Evolutionary conservation across 2,329 filamentous ascomycete genomes (phyloP), one percentile per base, ranked within the genome.

Genomic region (Colletotrichum limetticola): DNA sequence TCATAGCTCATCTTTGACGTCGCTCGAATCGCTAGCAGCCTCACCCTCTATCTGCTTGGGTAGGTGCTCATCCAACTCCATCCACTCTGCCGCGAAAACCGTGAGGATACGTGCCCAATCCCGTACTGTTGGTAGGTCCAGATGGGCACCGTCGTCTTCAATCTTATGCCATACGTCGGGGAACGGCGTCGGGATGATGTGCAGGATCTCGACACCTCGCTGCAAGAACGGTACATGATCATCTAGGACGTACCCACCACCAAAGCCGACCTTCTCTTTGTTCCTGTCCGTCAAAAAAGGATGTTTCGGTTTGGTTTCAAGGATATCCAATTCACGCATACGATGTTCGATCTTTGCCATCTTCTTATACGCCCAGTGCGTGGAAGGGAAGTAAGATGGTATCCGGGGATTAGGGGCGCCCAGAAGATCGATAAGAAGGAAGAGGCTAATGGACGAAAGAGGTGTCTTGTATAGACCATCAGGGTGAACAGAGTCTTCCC

Each of bases 141-240:
- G 84, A 83, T 98, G 93, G 76, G 92, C 91, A 2, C 91, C 96
- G 77, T 98, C 92, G 79, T 99, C 97, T 0, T 91, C 85, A 78
- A 95, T 91, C 1, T 87, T 92, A 83, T 99, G 97, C 97, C 97
- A 99, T 1, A 97, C 93, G 0, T 76, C 58, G 0, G 95, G 95
- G 80, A 98, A 98, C 0, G 92, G 92, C 4, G 86, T 88, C 0
- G 96, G 95, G 70, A 99, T 98, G 30, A 99, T 82, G 83, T 99
- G 97, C 71, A 99, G 82, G 19, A 98, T 88, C 32, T 97, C 92
- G 0, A 98, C 96, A 1, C 97, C 97, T 46, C 94, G 90, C 46
- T 85, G 85, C 87, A 98, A 91, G 78, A 99, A 99, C 0, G 97
- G 97, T 5, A 98, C 82, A 80, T 99, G 97, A 79, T 99, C 97